Evolutionary conservation across 1,284 basidiomycete genomes (phyloP).

Genomic region (Cryptococcus jaspeensis): DNA sequence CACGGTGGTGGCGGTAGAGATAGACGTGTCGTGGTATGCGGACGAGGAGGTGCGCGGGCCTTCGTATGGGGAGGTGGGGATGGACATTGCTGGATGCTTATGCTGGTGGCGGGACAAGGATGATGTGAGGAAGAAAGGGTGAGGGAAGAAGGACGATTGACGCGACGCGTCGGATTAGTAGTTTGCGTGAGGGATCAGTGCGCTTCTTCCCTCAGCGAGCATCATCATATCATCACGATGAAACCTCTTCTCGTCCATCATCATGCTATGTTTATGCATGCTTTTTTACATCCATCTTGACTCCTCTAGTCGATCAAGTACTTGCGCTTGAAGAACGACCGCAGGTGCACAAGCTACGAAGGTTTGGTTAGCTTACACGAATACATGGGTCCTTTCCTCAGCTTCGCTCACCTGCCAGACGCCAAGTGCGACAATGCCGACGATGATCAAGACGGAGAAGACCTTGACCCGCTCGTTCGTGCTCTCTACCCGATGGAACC

Average conservation of each 20-base stretch:
- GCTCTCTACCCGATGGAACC: constrained; percentile 63
- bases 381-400: too few relatives aligned
- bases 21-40: not conserved
- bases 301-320: constrained; percentile 83
- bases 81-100: not conserved
- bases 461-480: constrained; percentile 88
- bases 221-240: too few relatives aligned
- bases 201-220: too few relatives aligned
- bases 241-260: too few relatives aligned
- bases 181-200: not conserved
- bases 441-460: constrained; percentile 85
- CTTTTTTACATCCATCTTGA: not conserved
- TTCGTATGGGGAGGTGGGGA: not conserved
- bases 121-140: not conserved
- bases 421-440: constrained; percentile 78
- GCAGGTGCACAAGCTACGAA: constrained; percentile 73
- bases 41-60: not conserved
- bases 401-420: constrained; percentile 69
- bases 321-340: constrained; percentile 94
- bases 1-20: not conserved
- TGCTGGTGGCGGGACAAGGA: not conserved
- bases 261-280: too few relatives aligned
- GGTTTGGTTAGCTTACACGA: too few relatives aligned
- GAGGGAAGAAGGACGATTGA: constrained; percentile 5
- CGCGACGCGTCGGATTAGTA: not conserved